A percentile compares a stretch with the other conserved stretches of the same genome.
phyloP scores from a whole-genome alignment of 345 rosid species.

The Eucalyptus cloeziana region DNA sequence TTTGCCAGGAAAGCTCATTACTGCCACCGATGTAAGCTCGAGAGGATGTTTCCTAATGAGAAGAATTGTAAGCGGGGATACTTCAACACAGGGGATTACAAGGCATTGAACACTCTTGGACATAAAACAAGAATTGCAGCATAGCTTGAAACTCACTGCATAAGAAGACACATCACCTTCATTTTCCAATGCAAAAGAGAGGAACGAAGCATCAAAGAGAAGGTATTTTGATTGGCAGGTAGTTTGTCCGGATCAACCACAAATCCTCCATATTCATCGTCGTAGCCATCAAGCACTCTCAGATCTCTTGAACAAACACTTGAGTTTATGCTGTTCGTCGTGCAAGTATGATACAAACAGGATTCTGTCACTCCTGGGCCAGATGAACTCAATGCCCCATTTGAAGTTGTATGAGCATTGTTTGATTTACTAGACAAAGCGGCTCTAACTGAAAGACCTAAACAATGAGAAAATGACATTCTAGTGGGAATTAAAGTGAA shows the following conservation, averaged over 20 bases:
- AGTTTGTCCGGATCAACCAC: constrained; percentile 54
- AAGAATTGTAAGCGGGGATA: neutral
- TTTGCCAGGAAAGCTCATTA: neutral
- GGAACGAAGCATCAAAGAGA: constrained; percentile 32
- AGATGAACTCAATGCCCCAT: constrained; percentile 13
- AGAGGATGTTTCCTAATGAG: neutral
- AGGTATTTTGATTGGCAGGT: constrained; percentile 36
- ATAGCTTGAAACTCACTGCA: neutral
- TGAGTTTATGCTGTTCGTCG: constrained; percentile 15
- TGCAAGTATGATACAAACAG: constrained; percentile 18
- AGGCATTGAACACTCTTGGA: neutral
- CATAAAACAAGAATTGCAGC: neutral
- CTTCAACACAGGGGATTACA: neutral
- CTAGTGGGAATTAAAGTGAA: neutral
- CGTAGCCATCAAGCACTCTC: constrained; percentile 39
- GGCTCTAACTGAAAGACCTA: constrained; percentile 19
- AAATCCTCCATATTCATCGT: constrained; percentile 82
- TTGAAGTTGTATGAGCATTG: constrained; percentile 5
- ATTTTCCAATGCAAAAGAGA: constrained; percentile 64
- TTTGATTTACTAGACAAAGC: constrained; percentile 24
- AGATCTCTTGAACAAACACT: constrained; percentile 14
- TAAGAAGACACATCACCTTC: constrained; percentile 19
- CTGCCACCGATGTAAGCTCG: neutral
- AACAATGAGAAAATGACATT: neutral
- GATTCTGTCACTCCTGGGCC: constrained; percentile 4